A percentile compares a stretch with the other conserved stretches of the same genome.
Conservation (phyloP, 2,329 filamentous ascomycete genomes). For the Pseudocercospora vitis region DNA sequence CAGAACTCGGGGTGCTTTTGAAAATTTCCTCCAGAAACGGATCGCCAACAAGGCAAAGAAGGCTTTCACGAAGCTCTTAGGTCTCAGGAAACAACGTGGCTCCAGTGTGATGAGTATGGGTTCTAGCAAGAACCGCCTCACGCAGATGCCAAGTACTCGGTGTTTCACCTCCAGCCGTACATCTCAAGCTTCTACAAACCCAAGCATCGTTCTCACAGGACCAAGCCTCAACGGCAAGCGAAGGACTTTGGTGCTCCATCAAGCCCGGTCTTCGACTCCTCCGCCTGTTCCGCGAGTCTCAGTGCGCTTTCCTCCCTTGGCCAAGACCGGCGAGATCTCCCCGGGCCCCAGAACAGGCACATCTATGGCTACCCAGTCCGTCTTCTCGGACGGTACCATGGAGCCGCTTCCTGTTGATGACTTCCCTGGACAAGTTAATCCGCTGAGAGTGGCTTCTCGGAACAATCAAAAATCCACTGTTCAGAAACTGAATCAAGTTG, state of each 20-base stretch:
- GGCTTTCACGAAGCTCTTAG: background rate
- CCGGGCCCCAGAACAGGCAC: background rate
- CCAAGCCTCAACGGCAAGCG: background rate
- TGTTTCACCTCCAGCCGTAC: background rate
- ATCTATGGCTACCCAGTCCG: background rate
- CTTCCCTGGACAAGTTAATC: constrained; percentile 17
- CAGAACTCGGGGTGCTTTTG: constrained; percentile 1
- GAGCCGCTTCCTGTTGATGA: constrained; percentile 5
- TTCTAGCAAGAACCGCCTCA: background rate
- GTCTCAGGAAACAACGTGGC: background rate
- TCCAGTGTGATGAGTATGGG: background rate
- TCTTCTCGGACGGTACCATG: background rate
- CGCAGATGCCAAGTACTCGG: background rate
- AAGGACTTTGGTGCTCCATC: background rate
- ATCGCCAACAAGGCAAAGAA: constrained; percentile 1
- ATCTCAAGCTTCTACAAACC: background rate
- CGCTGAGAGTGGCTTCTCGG: background rate
- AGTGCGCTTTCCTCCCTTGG: background rate
- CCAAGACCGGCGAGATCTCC: background rate
- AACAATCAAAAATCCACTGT: background rate
- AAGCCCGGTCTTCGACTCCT: background rate
- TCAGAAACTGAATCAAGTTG: constrained; percentile 1
- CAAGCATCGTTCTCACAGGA: background rate
- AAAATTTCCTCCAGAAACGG: constrained; percentile 4
- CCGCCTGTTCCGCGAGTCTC: background rate